A percentile compares a stretch with the other conserved stretches of the same genome.
These are phyloP conservation scores for Thalassiosira livingstoniorum DNA, from an alignment of 352 stramenopile genomes.

Conservation along the genomic window DNA sequence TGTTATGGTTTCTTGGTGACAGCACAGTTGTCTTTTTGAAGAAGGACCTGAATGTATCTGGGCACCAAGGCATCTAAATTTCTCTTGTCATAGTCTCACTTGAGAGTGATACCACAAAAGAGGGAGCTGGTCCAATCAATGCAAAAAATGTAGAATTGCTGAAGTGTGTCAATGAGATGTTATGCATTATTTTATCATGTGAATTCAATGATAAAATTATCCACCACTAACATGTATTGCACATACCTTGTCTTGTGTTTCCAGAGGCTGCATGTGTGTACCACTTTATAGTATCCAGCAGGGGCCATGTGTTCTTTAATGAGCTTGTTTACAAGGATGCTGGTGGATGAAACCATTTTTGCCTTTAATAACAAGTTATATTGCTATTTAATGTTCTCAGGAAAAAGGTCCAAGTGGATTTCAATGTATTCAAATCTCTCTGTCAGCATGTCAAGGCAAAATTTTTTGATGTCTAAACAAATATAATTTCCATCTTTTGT, in stretches of 20 bases:
- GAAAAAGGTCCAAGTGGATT: constrained; percentile 22
- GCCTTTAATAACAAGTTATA: constrained; percentile 25
- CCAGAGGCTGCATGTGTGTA: constrained; percentile 57
- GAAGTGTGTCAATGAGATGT: constrained; percentile 23
- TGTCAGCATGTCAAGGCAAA: constrained; percentile 44
- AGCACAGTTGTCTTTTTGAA: no score
- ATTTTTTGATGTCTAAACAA: constrained; percentile 46
- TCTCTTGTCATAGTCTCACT: no score
- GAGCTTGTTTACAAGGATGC: constrained; percentile 36
- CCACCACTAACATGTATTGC: constrained; percentile 52
- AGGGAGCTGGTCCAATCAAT: constrained; percentile 14
- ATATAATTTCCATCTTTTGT: constrained; percentile 37
- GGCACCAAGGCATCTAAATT: no score
- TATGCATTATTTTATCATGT: constrained; percentile 11
- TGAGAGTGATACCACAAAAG: no score
- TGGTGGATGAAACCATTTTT: constrained; percentile 26
- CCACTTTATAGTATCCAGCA: constrained; percentile 23
- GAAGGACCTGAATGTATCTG: no score
- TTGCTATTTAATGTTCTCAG: constrained; percentile 31
- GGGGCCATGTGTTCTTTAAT: constrained; percentile 13
- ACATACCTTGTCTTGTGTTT: constrained; percentile 33
- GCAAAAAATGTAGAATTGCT: background rate
- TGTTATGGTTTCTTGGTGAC: no score
- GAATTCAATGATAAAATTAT: constrained; percentile 52
- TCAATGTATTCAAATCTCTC: constrained; percentile 30